Conservation (phyloP, 305 asterid genomes). For the Fraxinus platypoda region DNA sequence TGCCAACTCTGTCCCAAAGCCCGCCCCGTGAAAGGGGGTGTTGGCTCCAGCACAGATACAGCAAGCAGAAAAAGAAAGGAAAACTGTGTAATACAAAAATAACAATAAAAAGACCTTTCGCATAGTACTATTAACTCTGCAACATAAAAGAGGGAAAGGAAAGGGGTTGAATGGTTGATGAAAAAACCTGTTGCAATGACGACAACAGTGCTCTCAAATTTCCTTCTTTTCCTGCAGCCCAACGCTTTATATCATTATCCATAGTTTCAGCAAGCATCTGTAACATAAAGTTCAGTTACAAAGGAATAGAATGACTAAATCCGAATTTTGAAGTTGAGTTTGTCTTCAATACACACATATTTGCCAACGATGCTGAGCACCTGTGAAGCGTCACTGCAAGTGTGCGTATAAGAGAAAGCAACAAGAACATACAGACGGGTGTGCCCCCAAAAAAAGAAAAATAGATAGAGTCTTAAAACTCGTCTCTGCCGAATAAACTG, state of each 20-base stretch:
- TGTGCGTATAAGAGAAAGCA: not conserved
- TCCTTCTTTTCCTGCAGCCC: constrained; percentile 95
- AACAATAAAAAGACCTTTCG: not conserved
- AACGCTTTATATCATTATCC: constrained; percentile 70
- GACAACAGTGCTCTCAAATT: constrained; percentile 87
- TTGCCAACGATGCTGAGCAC: not conserved
- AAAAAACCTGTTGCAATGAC: constrained; percentile 71
- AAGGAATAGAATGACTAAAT: not conserved
- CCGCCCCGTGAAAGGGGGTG: not conserved
- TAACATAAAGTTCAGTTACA: constrained; percentile 2
- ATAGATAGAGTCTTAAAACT: not conserved
- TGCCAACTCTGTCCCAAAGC: not conserved
- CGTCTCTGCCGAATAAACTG: constrained; percentile 7
- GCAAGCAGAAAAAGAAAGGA: not conserved
- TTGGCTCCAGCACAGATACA: not conserved
- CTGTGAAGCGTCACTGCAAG: not conserved
- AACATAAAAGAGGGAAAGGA: not conserved
- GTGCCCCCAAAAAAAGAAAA: not conserved
- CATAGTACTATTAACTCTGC: not conserved
- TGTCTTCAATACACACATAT: not conserved
- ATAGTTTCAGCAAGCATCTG: constrained; percentile 76
- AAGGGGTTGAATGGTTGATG: constrained; percentile 1
- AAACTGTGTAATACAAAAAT: not conserved
- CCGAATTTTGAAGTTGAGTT: not conserved
- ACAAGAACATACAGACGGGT: not conserved